phyloP scores from a whole-genome alignment of 257 asterid genomes.

The Salvia hispanica region DNA sequence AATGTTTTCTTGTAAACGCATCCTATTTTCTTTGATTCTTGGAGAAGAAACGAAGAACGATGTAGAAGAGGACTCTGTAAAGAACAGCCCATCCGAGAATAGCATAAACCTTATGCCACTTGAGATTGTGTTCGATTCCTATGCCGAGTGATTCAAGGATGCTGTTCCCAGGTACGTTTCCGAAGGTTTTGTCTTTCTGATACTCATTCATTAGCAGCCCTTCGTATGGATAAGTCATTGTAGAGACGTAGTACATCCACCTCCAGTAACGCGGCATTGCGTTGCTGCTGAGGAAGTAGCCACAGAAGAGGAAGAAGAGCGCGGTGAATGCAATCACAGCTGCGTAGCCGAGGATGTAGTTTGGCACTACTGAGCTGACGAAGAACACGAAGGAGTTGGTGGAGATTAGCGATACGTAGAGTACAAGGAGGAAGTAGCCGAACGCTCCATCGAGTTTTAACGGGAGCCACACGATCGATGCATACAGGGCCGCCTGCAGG shows the following conservation, averaged over 20 bases:
- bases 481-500: slow-evolving; percentile 72
- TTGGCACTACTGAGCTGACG: slow-evolving; percentile 80
- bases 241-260: slow-evolving; percentile 77
- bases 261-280: slow-evolving; percentile 73
- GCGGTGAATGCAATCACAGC: slow-evolving; percentile 91
- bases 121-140: slow-evolving; percentile 38
- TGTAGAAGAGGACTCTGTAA: slow-evolving; percentile 64
- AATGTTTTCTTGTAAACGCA: background rate
- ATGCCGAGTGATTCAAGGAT: slow-evolving; percentile 59
- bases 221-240: slow-evolving; percentile 87
- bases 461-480: slow-evolving; percentile 69
- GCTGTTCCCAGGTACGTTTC: slow-evolving; percentile 43
- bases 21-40: slow-evolving; percentile 57
- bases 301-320: slow-evolving; percentile 76
- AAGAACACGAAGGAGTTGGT: slow-evolving; percentile 81
- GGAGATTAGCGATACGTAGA: slow-evolving; percentile 62
- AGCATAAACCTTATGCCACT: slow-evolving; percentile 62
- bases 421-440: slow-evolving; percentile 60
- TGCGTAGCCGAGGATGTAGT: slow-evolving; percentile 79
- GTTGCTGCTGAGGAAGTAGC: slow-evolving; percentile 57
- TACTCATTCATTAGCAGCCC: slow-evolving; percentile 81
- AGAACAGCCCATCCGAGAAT: slow-evolving; percentile 80
- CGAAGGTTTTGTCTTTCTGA: slow-evolving; percentile 31
- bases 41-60: slow-evolving; percentile 75
- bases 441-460: slow-evolving; percentile 53